Base-by-base conservation (phyloP, 2,329 filamentous ascomycete species). In the Septoria linicola region DNA sequence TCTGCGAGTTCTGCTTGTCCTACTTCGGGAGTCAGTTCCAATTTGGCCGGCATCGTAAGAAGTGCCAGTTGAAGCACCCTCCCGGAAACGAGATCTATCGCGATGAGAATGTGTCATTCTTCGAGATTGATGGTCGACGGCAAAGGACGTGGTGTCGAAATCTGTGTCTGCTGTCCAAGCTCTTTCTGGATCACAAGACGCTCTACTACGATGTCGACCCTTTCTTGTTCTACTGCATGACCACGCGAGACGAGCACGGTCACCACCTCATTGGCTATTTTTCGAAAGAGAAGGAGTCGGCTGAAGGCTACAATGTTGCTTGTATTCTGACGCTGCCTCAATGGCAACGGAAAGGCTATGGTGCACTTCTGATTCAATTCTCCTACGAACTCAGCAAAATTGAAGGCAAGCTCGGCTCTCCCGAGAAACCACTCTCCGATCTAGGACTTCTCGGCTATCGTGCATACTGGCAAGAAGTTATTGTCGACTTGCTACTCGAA, bases 201-300 rank as follows among this genome's bases (percentile, higher is more conserved):
- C 82, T 99, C 6, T 99, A 96, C 76, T 99, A 99, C 74, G 93
- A 99, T 63, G 93, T 99, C n/a, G 93, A 99, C 59, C 93, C 93
- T 0, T 99, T 99, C 68, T 74, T 99, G 30, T 99, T 99, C 75
- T 99, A 99, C 72, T 92, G 96, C 70, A 96, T 99, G 92, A 89
- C 89, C 20, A 86, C 85, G 34, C 84, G 88, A 60, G 88, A 91
- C 58, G 89, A 95, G 42, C 85, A 90, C 63, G 93, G 93, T 11
- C 93, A 87, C 64, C 93, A 97, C 66, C 81, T 99, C 42, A 88
- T 99, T n/a, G 93, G 93, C n/a, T 99, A 96, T 68, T 99, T 99
- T 71, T 95, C 88, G 49, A 99, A 99, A 69, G 93, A 99, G 70
- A 99, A 99, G 63, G 93, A 99, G 71, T 92, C 87, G 32, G 90